Percentiles rank a stretch among this genome's conserved stretches.
Evolutionary conservation across 1,139 yeast species (phyloP).

Genomic region (Scheffersomyces quercinus): DNA sequence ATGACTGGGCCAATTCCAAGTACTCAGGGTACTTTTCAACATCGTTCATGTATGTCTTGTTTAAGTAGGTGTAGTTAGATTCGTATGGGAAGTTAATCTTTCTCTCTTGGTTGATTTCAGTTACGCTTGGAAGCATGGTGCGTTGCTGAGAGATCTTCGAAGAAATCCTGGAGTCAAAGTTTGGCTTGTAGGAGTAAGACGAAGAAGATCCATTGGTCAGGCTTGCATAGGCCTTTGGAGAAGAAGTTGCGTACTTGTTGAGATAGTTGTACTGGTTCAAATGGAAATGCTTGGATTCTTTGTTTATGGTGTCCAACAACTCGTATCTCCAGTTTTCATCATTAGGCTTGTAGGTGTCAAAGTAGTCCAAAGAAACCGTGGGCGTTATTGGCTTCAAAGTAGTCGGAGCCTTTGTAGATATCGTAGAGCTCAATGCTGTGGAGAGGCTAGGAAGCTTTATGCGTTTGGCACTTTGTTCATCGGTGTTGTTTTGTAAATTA

Average conservation of each 20-base stretch:
- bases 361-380: slow-evolving; percentile 47
- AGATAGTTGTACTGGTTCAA: slow-evolving; percentile 32
- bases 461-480: not conserved
- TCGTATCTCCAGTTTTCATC: slow-evolving; percentile 51
- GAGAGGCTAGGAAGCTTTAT: slow-evolving; percentile 44
- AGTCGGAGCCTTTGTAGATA: slow-evolving; percentile 23
- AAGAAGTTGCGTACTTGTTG: slow-evolving; percentile 20
- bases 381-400: slow-evolving; percentile 39
- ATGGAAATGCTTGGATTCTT: slow-evolving; percentile 30
- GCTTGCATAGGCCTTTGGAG: not conserved
- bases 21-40: slow-evolving; percentile 51
- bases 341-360: slow-evolving; percentile 49
- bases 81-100: slow-evolving; percentile 56
- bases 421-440: slow-evolving; percentile 33
- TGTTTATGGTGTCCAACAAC: slow-evolving; percentile 38
- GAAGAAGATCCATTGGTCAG: slow-evolving; percentile 4
- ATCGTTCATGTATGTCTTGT: slow-evolving; percentile 45
- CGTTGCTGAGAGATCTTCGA: slow-evolving; percentile 26
- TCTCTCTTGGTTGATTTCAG: slow-evolving; percentile 23
- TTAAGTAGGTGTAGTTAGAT: slow-evolving; percentile 53
- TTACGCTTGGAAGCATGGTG: slow-evolving; percentile 28
- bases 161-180: slow-evolving; percentile 43
- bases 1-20: slow-evolving; percentile 47
- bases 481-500: not conserved
- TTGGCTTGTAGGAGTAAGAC: slow-evolving; percentile 27